These are phyloP conservation scores for Kwoniella mangroviensis DNA, from an alignment of 768 basidiomycete species.

Conservation along the genomic window DNA sequence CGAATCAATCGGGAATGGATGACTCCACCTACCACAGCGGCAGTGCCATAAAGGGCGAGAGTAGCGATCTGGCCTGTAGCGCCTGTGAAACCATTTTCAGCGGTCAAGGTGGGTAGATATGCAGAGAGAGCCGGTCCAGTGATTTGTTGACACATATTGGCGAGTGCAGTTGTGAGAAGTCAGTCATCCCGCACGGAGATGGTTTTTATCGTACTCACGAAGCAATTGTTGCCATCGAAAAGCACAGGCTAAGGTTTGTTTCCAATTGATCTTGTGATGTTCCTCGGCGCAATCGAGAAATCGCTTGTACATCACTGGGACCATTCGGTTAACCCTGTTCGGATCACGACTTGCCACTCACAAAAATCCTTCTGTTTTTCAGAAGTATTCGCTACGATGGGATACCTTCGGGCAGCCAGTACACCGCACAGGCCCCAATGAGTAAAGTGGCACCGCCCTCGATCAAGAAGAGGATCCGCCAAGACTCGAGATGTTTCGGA, in stretches of 20 bases:
- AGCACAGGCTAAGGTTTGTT: conserved; percentile 20
- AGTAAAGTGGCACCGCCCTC: conserved; percentile 53
- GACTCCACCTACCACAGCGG: conserved; percentile 14
- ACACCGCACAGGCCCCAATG: conserved; percentile 14
- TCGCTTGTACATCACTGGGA: conserved; percentile 17
- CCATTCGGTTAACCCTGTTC: not conserved
- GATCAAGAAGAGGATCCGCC: conserved; percentile 31
- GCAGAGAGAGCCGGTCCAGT: conserved; percentile 32
- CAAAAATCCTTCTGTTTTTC: conserved; percentile 33
- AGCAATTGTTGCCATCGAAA: conserved; percentile 29
- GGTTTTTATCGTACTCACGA: conserved; percentile 13
- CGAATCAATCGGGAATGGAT: not conserved
- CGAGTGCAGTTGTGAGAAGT: conserved; percentile 3
- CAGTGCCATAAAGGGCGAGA: conserved; percentile 30
- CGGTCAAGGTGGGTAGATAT: conserved; percentile 32
- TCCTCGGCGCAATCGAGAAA: conserved; percentile 21
- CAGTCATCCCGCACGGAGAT: not conserved
- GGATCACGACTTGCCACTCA: not conserved
- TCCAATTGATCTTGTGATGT: conserved; percentile 36
- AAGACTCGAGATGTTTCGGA: conserved; percentile 44
- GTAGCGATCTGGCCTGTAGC: conserved; percentile 35
- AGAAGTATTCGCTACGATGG: conserved; percentile 40
- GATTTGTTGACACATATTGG: conserved; percentile 30
- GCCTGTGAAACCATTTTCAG: conserved; percentile 32
- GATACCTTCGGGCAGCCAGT: conserved; percentile 45